Conservation (phyloP, 2,329 filamentous ascomycete species). For the Zopfia rhizophila region DNA sequence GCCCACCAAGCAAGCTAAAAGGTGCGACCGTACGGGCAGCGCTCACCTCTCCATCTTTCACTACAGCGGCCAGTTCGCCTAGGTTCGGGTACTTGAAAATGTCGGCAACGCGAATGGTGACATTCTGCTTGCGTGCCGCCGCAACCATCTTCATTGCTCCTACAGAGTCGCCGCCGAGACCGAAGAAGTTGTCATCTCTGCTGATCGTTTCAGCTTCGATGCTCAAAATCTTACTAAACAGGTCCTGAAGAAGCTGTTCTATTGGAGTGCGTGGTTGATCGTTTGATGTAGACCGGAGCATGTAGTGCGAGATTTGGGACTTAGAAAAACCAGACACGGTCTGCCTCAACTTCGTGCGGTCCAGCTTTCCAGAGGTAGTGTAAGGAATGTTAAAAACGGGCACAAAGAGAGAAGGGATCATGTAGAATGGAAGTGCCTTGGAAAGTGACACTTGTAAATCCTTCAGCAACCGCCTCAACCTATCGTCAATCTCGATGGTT, state of each 20-base stretch:
- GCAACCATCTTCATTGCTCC: constrained; percentile 50
- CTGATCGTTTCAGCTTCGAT: constrained; percentile 53
- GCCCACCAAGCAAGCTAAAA: constrained; percentile 13
- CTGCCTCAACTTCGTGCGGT: constrained; percentile 33
- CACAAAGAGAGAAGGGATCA: constrained; percentile 55
- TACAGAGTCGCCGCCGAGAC: constrained; percentile 51
- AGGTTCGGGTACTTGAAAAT: constrained; percentile 53
- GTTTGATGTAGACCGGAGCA: constrained; percentile 18
- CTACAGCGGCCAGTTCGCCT: constrained; percentile 61
- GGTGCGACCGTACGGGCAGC: constrained; percentile 11
- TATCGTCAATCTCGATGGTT: constrained; percentile 21
- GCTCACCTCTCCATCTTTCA: constrained; percentile 51
- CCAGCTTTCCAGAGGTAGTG: constrained; percentile 51
- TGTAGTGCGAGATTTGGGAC: constrained; percentile 23
- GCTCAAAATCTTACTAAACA: constrained; percentile 22
- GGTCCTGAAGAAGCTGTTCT: constrained; percentile 19
- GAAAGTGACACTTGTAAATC: constrained; percentile 18
- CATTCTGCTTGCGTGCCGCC: constrained; percentile 35
- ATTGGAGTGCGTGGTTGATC: constrained; percentile 18
- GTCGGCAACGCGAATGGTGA: constrained; percentile 48
- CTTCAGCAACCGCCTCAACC: constrained; percentile 19
- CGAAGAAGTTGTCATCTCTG: constrained; percentile 51
- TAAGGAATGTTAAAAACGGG: constrained; percentile 49
- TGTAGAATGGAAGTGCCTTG: constrained; percentile 45
- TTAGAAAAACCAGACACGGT: constrained; percentile 19